phyloP scores from a whole-genome alignment of 2,329 filamentous ascomycete species.

The Amphichorda felina region DNA sequence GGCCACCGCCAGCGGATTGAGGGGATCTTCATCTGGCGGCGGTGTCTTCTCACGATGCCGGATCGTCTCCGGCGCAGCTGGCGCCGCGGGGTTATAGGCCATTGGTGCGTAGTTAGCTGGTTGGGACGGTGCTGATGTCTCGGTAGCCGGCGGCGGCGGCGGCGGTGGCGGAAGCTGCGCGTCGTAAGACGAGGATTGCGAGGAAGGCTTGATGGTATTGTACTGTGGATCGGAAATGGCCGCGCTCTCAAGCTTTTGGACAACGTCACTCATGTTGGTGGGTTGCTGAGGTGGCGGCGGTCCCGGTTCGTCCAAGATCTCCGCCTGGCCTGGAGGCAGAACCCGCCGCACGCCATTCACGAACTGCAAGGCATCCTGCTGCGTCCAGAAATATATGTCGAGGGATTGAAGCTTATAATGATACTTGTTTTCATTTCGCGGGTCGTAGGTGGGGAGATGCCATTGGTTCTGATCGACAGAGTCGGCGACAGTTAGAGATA shows the following conservation, averaged over 20 bases:
- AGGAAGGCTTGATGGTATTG: conserved; percentile 11
- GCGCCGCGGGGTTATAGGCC: conserved; percentile 71
- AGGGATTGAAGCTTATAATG: conserved; percentile 66
- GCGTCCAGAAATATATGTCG: conserved; percentile 72
- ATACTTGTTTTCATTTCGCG: conserved; percentile 63
- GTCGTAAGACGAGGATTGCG: conserved; percentile 7
- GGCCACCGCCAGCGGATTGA: conserved; percentile 45
- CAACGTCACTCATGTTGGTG: conserved; percentile 51
- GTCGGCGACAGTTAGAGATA: conserved; percentile 53
- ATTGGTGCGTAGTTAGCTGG: conserved; percentile 47
- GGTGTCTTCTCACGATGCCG: conserved; percentile 70
- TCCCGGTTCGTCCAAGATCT: conserved; percentile 52
- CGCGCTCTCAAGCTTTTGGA: conserved; percentile 61
- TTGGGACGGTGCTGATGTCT: conserved; percentile 7
- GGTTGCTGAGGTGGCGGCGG: conserved; percentile 29
- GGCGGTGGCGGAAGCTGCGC: conserved; percentile 7
- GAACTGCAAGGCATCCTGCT: conserved; percentile 58
- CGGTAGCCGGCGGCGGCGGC: conserved; percentile 11
- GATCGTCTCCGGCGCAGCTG: conserved; percentile 61
- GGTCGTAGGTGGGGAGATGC: conserved; percentile 65
- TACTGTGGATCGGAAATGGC: conserved; percentile 52
- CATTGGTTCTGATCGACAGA: conserved; percentile 47
- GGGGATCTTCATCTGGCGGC: conserved; percentile 53
- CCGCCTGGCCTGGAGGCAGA: conserved; percentile 46
- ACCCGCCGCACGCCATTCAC: conserved; percentile 56